Evolutionary conservation across 306 rosid species (phyloP), one percentile per base, ranked within the genome.

Genomic region (Geum urbanum): DNA sequence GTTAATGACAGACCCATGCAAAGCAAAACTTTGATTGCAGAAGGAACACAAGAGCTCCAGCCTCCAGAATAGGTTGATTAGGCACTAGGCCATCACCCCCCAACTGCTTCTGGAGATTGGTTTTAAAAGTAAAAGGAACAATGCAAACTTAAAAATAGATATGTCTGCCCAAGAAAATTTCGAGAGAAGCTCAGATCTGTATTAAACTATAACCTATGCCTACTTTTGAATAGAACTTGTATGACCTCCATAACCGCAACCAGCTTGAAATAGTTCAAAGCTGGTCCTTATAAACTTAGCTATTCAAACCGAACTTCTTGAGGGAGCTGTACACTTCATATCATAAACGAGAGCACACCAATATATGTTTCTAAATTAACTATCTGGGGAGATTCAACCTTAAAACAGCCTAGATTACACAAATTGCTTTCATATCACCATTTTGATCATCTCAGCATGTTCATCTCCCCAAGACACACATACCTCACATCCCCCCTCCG

Each of bases 401-500:
- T 40, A 16, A 24, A 3, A 19, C 13, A 41, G 19, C 12, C 68
- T 43, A 2, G 37, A 43, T 44, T 49, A 19, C 51, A 20, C 37
- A 43, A 63, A 35, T 63, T 12, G 16, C 37, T 63, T n/a, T 3
- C 67, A 63, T 41, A 43, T 46, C 50, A 63, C 68, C n/a, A 44
- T 51, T 41, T 27, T n/a, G 22, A 43, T 63, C 7, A 44, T 63
- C 12, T 19, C 50, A 41, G 4, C 22, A 15, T 37, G 66, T 19
- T 37, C 47, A 13, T 37, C 4, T 5, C 67, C n/a, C 35, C 20
- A 15, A n/a, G 49, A 40, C 45, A 60, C 27, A 39, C 18, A 43
- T 12, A 46, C 50, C 50, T 9, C 4, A 7, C 6, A 2, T 7
- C 18, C 16, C 54, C 54, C 54, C 45, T 3, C 3, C 14, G 3